A percentile compares a stretch with the other conserved stretches of the same genome.
phyloP scores from a whole-genome alignment of 306 rosid genomes.

The Pterocarpus santalinus region DNA sequence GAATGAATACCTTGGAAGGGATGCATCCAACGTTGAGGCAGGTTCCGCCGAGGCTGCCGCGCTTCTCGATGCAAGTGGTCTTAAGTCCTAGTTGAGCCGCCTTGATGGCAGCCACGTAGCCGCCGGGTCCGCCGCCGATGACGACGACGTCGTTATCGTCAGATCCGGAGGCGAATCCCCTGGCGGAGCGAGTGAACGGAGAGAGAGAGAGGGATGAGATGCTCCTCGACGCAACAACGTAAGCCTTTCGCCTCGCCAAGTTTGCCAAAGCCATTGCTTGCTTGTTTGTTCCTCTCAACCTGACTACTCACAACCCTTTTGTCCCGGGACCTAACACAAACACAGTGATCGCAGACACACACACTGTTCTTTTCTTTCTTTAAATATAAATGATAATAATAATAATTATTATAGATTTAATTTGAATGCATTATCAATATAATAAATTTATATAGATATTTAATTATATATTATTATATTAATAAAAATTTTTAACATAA shows the following conservation, averaged over 20 bases:
- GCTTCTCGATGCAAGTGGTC: slow-evolving; percentile 98
- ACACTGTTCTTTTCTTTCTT: background rate
- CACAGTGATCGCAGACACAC: background rate
- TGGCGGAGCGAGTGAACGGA: slow-evolving; percentile 44
- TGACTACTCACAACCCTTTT: background rate
- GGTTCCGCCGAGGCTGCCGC: slow-evolving; percentile 96
- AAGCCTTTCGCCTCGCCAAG: slow-evolving; percentile 87
- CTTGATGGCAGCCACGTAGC: slow-evolving; percentile 98
- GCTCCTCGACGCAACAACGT: slow-evolving; percentile 37
- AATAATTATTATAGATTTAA: too few relatives aligned
- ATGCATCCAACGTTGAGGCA: slow-evolving; percentile 99
- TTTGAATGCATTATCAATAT: too few relatives aligned
- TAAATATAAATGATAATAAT: background rate
- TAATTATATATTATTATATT: too few relatives aligned
- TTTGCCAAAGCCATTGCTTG: slow-evolving; percentile 74
- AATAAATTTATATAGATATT: too few relatives aligned
- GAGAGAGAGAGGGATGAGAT: slow-evolving; percentile 61
- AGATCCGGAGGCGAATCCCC: slow-evolving; percentile 92
- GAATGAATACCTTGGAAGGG: slow-evolving; percentile 81
- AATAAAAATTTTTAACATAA: too few relatives aligned
- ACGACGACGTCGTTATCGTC: slow-evolving; percentile 93
- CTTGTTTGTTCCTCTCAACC: background rate
- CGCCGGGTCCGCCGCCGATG: slow-evolving; percentile 99
- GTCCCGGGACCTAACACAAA: slow-evolving; percentile 34
- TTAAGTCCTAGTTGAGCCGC: slow-evolving; percentile 96